These are phyloP conservation scores for Fraxinus latifolia DNA, from an alignment of 305 asterid species.

Conservation along the genomic window DNA sequence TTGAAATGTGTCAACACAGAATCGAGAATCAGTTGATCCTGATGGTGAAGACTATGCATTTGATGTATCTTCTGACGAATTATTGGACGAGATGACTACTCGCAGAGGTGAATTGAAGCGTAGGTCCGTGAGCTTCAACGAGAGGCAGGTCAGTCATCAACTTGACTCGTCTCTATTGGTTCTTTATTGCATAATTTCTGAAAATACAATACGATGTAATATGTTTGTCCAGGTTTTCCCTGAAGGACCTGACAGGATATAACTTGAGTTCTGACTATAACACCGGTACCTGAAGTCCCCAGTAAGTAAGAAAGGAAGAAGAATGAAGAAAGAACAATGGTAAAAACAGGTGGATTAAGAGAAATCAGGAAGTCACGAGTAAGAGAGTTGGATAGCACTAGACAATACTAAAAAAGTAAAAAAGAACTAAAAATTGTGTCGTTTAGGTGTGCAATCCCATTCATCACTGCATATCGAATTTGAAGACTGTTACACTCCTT, in stretches of 20 bases:
- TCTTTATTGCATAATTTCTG: neutral
- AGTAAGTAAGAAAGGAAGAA: neutral
- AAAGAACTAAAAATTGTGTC: neutral
- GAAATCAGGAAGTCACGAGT: neutral
- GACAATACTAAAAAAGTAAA: neutral
- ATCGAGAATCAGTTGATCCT: slow-evolving; percentile 30
- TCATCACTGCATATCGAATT: neutral
- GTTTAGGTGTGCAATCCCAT: neutral
- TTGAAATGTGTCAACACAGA: slow-evolving; percentile 38
- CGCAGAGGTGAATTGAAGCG: slow-evolving; percentile 81
- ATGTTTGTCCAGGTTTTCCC: slow-evolving; percentile 26
- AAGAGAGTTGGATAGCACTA: neutral
- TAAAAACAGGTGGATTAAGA: neutral
- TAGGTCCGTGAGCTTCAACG: slow-evolving; percentile 55
- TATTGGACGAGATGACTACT: slow-evolving; percentile 79
- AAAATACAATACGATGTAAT: neutral
- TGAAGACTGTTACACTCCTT: neutral
- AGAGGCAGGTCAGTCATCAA: slow-evolving; percentile 44
- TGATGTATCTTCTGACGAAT: slow-evolving; percentile 49
- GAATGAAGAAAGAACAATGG: neutral
- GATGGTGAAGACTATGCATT: slow-evolving; percentile 31
- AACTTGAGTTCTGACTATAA: neutral
- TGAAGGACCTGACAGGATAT: slow-evolving; percentile 18
- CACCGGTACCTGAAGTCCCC: neutral
- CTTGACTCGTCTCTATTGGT: neutral